Conservation (phyloP, 371 early-diverging fungal species). For the Rhizopus stolonifer region DNA sequence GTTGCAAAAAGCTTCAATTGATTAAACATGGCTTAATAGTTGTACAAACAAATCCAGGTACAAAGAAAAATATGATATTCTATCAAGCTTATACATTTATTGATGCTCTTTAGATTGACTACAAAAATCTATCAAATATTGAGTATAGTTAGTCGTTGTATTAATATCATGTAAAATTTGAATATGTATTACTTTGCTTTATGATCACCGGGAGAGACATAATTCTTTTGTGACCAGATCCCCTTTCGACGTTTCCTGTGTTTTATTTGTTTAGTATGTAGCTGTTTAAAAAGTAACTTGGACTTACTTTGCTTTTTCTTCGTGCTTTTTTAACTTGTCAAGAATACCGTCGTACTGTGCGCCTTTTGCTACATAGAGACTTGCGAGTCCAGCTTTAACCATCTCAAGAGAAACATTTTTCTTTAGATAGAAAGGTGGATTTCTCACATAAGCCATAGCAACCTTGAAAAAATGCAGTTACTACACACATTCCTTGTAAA, state of each 20-base stretch:
- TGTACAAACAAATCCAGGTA: too few relatives aligned
- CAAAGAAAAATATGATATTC: too few relatives aligned
- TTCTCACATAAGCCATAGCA: slow-evolving; percentile 62
- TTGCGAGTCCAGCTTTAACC: slow-evolving; percentile 66
- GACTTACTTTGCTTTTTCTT: slow-evolving; percentile 64
- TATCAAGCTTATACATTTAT: too few relatives aligned
- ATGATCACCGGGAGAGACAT: slow-evolving; percentile 43
- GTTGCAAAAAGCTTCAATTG: too few relatives aligned
- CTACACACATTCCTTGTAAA: too few relatives aligned
- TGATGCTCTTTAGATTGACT: too few relatives aligned
- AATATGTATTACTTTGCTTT: slow-evolving; percentile 23
- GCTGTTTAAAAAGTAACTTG: background rate
- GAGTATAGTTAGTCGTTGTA: too few relatives aligned
- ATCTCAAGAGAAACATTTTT: slow-evolving; percentile 72
- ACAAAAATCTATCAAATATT: too few relatives aligned
- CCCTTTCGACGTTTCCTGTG: slow-evolving; percentile 31
- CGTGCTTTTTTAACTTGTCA: slow-evolving; percentile 44
- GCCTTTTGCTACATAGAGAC: slow-evolving; percentile 67
- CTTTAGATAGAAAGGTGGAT: slow-evolving; percentile 38
- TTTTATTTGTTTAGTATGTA: background rate
- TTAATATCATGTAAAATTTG: too few relatives aligned
- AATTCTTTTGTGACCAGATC: slow-evolving; percentile 41
- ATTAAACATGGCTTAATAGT: too few relatives aligned
- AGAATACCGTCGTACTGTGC: slow-evolving; percentile 65
- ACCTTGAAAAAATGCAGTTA: slow-evolving; percentile 52